Evolutionary conservation across 2,329 filamentous ascomycete species (phyloP).

Genomic region (Davidsoniella australis): DNA sequence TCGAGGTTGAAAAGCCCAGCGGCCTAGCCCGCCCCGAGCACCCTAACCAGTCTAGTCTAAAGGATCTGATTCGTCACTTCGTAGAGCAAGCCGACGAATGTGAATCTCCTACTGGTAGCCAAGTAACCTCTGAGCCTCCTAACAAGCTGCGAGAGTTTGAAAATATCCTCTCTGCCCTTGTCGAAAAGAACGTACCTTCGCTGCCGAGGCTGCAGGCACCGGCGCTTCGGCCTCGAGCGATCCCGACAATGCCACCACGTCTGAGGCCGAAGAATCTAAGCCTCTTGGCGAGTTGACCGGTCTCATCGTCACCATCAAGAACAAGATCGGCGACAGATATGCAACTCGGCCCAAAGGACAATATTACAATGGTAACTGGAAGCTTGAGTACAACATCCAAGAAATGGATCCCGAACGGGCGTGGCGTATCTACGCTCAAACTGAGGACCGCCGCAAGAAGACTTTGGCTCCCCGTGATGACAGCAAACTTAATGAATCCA

Average conservation of each 20-base stretch:
- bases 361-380: conserved; percentile 39
- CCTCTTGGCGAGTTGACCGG: conserved; percentile 34
- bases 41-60: conserved; percentile 18
- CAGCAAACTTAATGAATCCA: conserved; percentile 15
- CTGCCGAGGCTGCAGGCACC: not conserved
- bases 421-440: conserved; percentile 34
- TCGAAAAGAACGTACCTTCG: conserved; percentile 14
- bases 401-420: conserved; percentile 36
- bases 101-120: conserved; percentile 13
- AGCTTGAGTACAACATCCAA: conserved; percentile 59
- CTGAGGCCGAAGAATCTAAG: not conserved
- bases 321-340: conserved; percentile 49
- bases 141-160: conserved; percentile 32
- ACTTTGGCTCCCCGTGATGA: conserved; percentile 19
- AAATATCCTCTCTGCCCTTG: conserved; percentile 32
- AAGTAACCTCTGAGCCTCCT: conserved; percentile 15
- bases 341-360: conserved; percentile 40
- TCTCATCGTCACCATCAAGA: conserved; percentile 55
- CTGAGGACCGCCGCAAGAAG: conserved; percentile 37
- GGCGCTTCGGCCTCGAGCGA: conserved; percentile 1
- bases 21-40: conserved; percentile 8
- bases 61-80: conserved; percentile 35
- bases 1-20: not conserved
- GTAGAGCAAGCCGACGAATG: conserved; percentile 25
- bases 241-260: not conserved